Evolutionary conservation across 257 asterid genomes (phyloP).

Genomic region (Plantago ovata): DNA sequence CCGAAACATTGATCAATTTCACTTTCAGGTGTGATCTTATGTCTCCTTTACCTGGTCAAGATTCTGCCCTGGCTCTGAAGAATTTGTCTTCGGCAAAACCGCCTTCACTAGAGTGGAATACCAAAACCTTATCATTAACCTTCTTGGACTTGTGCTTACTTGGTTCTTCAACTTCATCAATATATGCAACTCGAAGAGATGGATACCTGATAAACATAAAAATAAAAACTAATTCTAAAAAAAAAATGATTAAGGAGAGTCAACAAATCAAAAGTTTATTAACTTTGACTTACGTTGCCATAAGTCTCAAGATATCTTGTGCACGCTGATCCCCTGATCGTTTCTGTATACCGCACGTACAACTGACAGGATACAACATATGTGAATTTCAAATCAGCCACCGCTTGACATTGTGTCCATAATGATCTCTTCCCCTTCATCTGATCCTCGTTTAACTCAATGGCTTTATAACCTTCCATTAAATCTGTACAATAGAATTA

Average conservation of each 20-base stretch:
- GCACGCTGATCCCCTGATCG: conserved; percentile 93
- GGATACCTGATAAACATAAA: conserved; percentile 58
- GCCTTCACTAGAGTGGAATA: conserved; percentile 95
- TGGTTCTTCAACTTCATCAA: conserved; percentile 97
- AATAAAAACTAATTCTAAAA: neutral
- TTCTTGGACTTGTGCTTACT: conserved; percentile 74
- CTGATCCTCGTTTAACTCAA: conserved; percentile 94
- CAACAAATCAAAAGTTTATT: conserved; percentile 2
- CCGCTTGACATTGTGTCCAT: conserved; percentile 98
- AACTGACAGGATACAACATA: conserved; percentile 92
- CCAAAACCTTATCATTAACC: conserved; percentile 77
- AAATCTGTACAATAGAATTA: conserved; percentile 52
- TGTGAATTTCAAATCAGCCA: conserved; percentile 97
- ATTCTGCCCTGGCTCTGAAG: conserved; percentile 87
- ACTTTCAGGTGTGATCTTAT: conserved; percentile 10
- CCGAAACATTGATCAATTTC: neutral
- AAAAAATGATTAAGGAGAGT: conserved; percentile 21
- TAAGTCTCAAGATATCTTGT: conserved; percentile 85
- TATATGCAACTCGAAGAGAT: conserved; percentile 94
- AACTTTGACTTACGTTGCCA: conserved; percentile 58
- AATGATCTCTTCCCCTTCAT: conserved; percentile 93
- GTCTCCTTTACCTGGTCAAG: conserved; percentile 74
- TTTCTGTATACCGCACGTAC: conserved; percentile 89
- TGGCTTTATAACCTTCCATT: conserved; percentile 96
- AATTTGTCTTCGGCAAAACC: conserved; percentile 78